Conservation (phyloP, 2,329 filamentous ascomycete genomes). For the Fusarium coffeatum region DNA sequence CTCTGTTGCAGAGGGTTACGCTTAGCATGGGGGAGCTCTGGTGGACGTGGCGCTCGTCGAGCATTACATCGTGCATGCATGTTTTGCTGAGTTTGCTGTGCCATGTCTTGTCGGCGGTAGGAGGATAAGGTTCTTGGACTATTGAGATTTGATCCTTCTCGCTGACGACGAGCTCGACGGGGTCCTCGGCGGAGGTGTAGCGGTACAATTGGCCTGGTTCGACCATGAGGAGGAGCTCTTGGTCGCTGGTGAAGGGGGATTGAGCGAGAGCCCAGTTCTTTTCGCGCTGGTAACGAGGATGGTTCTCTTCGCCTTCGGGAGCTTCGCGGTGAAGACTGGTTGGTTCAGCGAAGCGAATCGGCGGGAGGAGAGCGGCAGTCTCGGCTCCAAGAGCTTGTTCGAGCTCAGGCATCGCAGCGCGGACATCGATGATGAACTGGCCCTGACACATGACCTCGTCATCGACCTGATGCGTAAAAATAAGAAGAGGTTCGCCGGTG, state of each 20-base stretch:
- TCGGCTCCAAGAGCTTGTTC: constrained; percentile 20
- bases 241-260: constrained; percentile 24
- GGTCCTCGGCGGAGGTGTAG: constrained; percentile 10
- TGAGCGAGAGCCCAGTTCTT: constrained; percentile 40
- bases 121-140: constrained; percentile 35
- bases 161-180: constrained; percentile 16
- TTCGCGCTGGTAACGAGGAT: constrained; percentile 36
- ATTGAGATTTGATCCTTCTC: constrained; percentile 15
- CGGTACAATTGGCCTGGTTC: constrained; percentile 35
- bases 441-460: constrained; percentile 36
- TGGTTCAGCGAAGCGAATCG: constrained; percentile 29
- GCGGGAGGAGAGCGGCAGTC: constrained; percentile 6
- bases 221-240: constrained; percentile 35
- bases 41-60: constrained; percentile 29
- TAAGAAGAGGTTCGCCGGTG: constrained; percentile 34
- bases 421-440: constrained; percentile 36
- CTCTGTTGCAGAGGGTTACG: constrained; percentile 38
- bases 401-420: constrained; percentile 36
- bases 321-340: constrained; percentile 23
- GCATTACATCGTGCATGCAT: constrained; percentile 38
- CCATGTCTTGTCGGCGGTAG: constrained; percentile 19
- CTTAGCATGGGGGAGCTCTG: constrained; percentile 41
- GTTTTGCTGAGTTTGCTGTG: constrained; percentile 17
- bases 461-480: constrained; percentile 38
- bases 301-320: constrained; percentile 18